These are phyloP conservation scores for Colletotrichum musae DNA, from an alignment of 2,329 filamentous ascomycete species.

Conservation along the genomic window DNA sequence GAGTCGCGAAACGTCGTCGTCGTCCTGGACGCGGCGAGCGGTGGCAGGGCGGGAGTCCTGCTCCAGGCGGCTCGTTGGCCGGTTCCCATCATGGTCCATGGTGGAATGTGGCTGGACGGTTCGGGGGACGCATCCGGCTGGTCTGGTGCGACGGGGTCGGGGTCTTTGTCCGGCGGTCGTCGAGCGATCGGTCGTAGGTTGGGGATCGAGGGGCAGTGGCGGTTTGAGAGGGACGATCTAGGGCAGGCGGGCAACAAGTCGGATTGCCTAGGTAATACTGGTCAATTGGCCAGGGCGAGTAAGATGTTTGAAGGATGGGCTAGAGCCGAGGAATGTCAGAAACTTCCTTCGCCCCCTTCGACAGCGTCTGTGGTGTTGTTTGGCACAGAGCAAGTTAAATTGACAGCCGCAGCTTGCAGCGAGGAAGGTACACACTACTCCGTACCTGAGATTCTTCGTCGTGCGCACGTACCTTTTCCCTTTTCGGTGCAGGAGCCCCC, in stretches of 20 bases:
- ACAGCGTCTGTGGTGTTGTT: slow-evolving; percentile 6
- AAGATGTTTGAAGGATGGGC: background rate
- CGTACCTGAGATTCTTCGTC: too few species aligned
- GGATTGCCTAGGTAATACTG: background rate
- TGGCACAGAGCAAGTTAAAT: background rate
- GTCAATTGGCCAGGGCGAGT: background rate
- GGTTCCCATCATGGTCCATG: slow-evolving; percentile 54
- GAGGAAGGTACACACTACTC: too few species aligned
- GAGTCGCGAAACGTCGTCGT: slow-evolving; percentile 39
- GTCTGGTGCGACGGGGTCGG: background rate
- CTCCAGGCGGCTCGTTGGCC: slow-evolving; percentile 39
- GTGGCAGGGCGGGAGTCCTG: slow-evolving; percentile 45
- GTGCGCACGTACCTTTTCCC: too few species aligned
- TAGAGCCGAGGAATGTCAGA: slow-evolving; percentile 12
- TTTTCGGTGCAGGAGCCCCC: too few species aligned
- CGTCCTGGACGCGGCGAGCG: slow-evolving; percentile 37
- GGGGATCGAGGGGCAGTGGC: background rate
- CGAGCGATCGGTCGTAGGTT: background rate
- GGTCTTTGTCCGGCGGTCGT: slow-evolving; percentile 22
- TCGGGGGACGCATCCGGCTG: slow-evolving; percentile 40
- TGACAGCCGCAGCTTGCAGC: slow-evolving; percentile 3
- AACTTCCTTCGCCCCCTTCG: background rate
- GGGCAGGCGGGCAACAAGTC: background rate
- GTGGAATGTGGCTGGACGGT: slow-evolving; percentile 42
- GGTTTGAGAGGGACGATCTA: slow-evolving; percentile 1